These are phyloP conservation scores for Pisolithus thermaeus DNA, from an alignment of 1,284 basidiomycete species.

Conservation along the genomic window DNA sequence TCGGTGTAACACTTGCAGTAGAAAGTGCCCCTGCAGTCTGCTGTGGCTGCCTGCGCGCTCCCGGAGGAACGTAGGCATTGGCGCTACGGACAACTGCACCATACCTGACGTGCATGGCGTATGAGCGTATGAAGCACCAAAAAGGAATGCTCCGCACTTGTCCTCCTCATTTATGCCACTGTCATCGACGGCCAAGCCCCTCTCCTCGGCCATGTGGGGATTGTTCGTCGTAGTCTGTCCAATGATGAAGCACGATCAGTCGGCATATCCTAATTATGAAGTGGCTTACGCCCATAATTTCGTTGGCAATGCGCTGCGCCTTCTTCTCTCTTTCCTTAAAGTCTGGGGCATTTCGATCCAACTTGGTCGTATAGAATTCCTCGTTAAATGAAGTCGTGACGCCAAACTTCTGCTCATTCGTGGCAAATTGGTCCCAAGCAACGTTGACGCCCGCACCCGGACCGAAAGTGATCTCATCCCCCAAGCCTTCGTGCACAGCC, in stretches of 20 bases:
- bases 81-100: constrained; percentile 86
- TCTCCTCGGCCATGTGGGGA: constrained; percentile 88
- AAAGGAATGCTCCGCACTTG: constrained; percentile 53
- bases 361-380: constrained; percentile 91
- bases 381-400: constrained; percentile 91
- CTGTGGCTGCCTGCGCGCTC: constrained; percentile 49
- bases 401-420: constrained; percentile 91
- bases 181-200: constrained; percentile 65
- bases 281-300: constrained; percentile 75
- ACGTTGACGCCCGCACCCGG: constrained; percentile 38
- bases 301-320: constrained; percentile 85
- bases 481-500: constrained; percentile 24
- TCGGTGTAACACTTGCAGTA: constrained; percentile 30
- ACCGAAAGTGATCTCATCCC: constrained; percentile 69
- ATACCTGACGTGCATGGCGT: constrained; percentile 50
- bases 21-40: constrained; percentile 15
- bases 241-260: constrained; percentile 4
- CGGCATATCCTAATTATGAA: background rate
- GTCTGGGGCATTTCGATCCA: constrained; percentile 81
- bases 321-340: constrained; percentile 86
- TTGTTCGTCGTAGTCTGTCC: constrained; percentile 66
- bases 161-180: constrained; percentile 89
- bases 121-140: constrained; percentile 12
- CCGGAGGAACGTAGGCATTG: constrained; percentile 91
- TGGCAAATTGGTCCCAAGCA: constrained; percentile 95